These are phyloP conservation scores for Aspergillus pseudoterreus DNA, from an alignment of 2,329 filamentous ascomycete species.

Conservation along the genomic window DNA sequence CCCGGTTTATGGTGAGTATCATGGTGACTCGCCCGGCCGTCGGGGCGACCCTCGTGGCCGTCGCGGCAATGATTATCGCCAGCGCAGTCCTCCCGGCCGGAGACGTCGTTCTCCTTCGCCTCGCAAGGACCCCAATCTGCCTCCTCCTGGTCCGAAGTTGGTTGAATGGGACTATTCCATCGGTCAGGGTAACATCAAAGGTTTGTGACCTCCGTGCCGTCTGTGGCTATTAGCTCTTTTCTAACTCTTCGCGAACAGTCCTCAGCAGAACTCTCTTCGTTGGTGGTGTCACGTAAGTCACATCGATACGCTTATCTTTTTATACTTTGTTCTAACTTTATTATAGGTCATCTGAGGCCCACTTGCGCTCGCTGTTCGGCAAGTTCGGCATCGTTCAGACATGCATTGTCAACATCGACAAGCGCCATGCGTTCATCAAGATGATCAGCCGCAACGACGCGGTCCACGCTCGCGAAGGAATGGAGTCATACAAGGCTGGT, in stretches of 20 bases:
- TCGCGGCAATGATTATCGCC: constrained; percentile 67
- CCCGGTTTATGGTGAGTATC: constrained; percentile 69
- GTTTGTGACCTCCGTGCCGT: constrained; percentile 28
- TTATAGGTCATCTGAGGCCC: constrained; percentile 67
- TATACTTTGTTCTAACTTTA: constrained; percentile 15
- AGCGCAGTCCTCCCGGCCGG: constrained; percentile 75
- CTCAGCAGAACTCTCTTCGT: constrained; percentile 94
- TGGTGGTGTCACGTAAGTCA: constrained; percentile 80
- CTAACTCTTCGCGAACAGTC: constrained; percentile 48
- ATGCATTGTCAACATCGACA: constrained; percentile 97
- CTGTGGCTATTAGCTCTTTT: not conserved
- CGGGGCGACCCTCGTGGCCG: constrained; percentile 55
- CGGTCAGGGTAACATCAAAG: constrained; percentile 74
- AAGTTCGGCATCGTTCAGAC: constrained; percentile 88
- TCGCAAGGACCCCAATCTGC: constrained; percentile 39
- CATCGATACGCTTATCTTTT: not conserved
- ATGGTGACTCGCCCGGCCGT: constrained; percentile 63
- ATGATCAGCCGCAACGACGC: constrained; percentile 91
- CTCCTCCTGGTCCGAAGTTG: constrained; percentile 63
- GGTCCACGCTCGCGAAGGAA: constrained; percentile 75
- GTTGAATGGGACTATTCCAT: constrained; percentile 74
- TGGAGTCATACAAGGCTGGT: constrained; percentile 73
- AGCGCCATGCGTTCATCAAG: constrained; percentile 97
- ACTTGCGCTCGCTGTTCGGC: constrained; percentile 76
- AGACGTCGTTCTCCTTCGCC: constrained; percentile 63